Conservation (phyloP, 352 stramenopile genomes). For the Globisporangium nunn region DNA sequence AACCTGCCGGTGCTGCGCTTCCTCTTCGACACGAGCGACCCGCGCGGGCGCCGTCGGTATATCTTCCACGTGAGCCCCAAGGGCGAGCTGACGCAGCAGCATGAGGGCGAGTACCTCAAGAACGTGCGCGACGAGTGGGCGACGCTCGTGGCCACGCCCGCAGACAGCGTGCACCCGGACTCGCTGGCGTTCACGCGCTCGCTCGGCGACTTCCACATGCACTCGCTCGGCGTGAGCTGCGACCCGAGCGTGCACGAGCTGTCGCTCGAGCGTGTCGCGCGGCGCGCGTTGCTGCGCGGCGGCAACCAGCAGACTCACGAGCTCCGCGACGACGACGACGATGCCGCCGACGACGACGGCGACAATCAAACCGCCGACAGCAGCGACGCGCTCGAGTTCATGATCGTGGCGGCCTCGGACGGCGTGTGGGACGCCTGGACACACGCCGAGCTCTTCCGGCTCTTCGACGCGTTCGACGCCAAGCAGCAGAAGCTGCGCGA, state of each 20-base stretch:
- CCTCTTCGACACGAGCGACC: constrained; percentile 66
- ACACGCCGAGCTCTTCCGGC: constrained; percentile 60
- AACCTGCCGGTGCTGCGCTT: constrained; percentile 66
- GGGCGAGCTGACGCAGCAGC: constrained; percentile 28
- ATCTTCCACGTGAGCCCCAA: constrained; percentile 29
- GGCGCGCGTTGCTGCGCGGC: constrained; percentile 8
- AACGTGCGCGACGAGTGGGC: constrained; percentile 91
- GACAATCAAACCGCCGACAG: constrained; percentile 5
- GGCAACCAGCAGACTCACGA: constrained; percentile 19
- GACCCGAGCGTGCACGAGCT: constrained; percentile 55
- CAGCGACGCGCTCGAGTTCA: constrained; percentile 22
- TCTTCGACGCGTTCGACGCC: constrained; percentile 16
- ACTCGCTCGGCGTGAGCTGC: constrained; percentile 72
- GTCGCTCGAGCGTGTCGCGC: constrained; percentile 30
- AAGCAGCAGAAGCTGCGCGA: constrained; percentile 3
- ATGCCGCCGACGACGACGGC: constrained; percentile 16
- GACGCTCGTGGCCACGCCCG: constrained; percentile 70
- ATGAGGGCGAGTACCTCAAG: constrained; percentile 77
- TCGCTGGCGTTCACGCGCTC: constrained; percentile 85
- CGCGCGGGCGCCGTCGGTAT: constrained; percentile 22
- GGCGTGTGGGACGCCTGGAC: constrained; percentile 89
- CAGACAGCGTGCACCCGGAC: constrained; percentile 60
- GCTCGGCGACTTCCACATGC: constrained; percentile 85
- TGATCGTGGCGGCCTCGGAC: constrained; percentile 71
- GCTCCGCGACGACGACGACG: constrained; percentile 6